Conservation (phyloP, 176 grass and related monocot species). For the Juncus effusus region DNA sequence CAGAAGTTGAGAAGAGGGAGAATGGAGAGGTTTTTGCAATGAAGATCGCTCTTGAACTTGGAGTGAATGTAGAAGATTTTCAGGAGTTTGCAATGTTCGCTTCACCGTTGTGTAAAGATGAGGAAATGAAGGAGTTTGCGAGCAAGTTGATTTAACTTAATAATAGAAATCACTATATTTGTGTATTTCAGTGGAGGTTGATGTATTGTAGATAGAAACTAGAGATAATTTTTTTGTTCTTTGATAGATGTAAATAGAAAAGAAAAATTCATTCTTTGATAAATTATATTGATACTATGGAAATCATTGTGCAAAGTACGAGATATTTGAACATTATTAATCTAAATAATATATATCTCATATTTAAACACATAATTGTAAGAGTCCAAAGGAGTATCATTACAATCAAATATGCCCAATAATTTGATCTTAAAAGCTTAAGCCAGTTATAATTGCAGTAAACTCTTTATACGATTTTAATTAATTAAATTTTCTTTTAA, state of each 20-base stretch:
- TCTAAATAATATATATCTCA: not conserved
- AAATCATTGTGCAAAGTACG: not conserved
- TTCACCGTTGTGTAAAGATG: conserved; percentile 15
- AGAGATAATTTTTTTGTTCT: not conserved
- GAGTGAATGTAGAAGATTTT: conserved; percentile 25
- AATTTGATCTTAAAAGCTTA: too few relatives aligned
- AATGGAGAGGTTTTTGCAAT: conserved; percentile 35
- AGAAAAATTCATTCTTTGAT: not conserved
- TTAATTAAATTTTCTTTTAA: too few relatives aligned
- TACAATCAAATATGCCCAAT: too few relatives aligned
- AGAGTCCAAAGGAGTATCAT: too few relatives aligned
- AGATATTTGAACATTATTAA: not conserved
- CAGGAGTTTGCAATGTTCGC: conserved; percentile 10
- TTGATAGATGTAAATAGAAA: not conserved
- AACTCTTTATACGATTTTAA: too few relatives aligned
- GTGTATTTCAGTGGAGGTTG: not conserved
- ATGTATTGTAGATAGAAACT: not conserved
- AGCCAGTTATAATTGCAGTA: too few relatives aligned
- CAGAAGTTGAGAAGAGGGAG: conserved; percentile 19
- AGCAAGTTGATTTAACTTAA: conserved; percentile 30
- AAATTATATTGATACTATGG: not conserved
- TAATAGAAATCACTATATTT: not conserved
- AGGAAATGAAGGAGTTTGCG: conserved; percentile 26
- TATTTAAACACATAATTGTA: too few relatives aligned
- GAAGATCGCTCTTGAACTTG: conserved; percentile 27